Conservation (phyloP, 2,329 filamentous ascomycete genomes). For the Talaromyces islandicus region DNA sequence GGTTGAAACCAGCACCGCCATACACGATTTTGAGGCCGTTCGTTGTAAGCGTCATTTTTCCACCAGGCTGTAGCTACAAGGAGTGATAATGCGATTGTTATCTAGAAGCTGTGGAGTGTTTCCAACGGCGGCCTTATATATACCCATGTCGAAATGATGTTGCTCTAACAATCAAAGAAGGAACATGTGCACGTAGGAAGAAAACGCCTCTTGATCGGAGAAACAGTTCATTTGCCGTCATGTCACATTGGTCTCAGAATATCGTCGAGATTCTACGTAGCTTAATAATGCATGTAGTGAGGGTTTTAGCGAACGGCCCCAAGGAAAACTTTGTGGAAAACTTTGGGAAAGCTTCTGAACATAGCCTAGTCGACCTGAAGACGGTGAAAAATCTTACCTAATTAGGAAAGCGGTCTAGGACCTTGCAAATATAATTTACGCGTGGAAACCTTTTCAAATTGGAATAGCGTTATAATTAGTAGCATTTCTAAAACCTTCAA, state of each 20-base stretch:
- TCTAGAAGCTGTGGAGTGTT: not conserved
- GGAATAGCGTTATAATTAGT: too few relatives aligned
- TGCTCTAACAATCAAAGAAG: not conserved
- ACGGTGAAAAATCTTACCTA: too few relatives aligned
- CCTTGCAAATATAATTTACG: too few relatives aligned
- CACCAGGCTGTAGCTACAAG: not conserved
- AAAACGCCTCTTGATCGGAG: not conserved
- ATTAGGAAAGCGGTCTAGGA: too few relatives aligned
- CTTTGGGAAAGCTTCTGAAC: too few relatives aligned
- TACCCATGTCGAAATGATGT: not conserved
- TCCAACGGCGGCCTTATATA: not conserved
- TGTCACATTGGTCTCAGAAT: not conserved
- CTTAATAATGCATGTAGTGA: not conserved
- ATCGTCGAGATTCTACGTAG: not conserved
- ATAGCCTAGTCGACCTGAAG: too few relatives aligned
- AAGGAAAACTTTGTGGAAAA: too few relatives aligned
- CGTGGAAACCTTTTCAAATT: too few relatives aligned
- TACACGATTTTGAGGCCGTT: conserved; percentile 5
- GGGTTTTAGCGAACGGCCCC: too few relatives aligned
- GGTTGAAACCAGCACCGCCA: not conserved
- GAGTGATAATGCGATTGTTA: not conserved
- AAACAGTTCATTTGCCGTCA: not conserved
- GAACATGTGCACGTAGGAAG: not conserved
- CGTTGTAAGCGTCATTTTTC: conserved; percentile 1
- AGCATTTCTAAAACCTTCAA: too few relatives aligned